Conservation (phyloP, 129 eudicot genomes). For the Lonicera japonica region DNA sequence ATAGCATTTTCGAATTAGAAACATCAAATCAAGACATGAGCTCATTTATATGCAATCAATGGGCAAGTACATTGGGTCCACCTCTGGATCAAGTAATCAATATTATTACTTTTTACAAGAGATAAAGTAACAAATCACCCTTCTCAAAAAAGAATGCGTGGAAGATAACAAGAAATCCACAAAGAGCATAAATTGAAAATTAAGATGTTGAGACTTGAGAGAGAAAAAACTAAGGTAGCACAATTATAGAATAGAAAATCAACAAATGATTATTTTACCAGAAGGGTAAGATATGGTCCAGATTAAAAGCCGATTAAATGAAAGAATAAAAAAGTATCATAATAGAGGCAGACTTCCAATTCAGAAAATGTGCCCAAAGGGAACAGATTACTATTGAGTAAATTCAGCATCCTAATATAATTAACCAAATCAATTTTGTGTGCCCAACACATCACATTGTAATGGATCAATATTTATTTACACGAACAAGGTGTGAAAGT, state of each 20-base stretch:
- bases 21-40: not conserved
- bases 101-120: too few species aligned
- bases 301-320: not conserved
- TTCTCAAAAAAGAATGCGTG: not conserved
- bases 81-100: too few species aligned
- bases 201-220: not conserved
- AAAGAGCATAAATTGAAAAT: not conserved
- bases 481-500: too few species aligned
- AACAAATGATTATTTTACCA: not conserved
- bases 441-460: too few species aligned
- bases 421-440: not conserved
- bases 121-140: not conserved
- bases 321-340: not conserved
- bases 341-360: not conserved
- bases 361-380: not conserved
- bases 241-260: not conserved
- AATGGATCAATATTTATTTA: too few species aligned
- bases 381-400: not conserved
- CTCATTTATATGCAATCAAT: not conserved
- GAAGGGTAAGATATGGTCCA: not conserved
- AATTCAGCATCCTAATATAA: not conserved
- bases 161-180: not conserved
- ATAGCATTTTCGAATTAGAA: slow-evolving; percentile 8
- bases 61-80: not conserved
- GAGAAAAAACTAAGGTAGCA: too few species aligned